Conservation (phyloP, 164 flowering plant species). For the Vitis labrusca region DNA sequence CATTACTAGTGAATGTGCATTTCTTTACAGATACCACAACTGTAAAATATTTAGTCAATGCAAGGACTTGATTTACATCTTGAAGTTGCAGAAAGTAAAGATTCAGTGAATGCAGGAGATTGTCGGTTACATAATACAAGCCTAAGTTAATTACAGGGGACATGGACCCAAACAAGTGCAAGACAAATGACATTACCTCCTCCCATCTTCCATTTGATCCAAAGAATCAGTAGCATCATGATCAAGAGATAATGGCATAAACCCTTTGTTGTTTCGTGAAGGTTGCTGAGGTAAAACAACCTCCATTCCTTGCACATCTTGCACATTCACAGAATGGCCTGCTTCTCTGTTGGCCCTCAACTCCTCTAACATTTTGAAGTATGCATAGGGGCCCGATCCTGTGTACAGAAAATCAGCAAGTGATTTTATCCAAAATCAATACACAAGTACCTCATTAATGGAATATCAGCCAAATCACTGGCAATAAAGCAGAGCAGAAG, state of each 20-base stretch:
- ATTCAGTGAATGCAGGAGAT: no score
- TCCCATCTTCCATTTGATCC: conserved; percentile 32
- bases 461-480: no score
- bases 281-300: conserved; percentile 13
- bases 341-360: conserved; percentile 14
- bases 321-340: conserved; percentile 10
- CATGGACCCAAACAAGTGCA: conserved; percentile 2
- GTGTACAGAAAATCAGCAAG: neutral
- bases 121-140: no score
- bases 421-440: neutral
- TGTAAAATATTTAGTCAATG: no score
- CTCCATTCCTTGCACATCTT: conserved; percentile 19
- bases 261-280: conserved; percentile 6
- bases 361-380: conserved; percentile 53
- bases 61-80: no score
- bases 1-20: no score
- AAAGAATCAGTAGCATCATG: conserved; percentile 1
- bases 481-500: no score
- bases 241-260: neutral
- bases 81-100: no score
- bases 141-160: neutral
- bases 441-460: neutral
- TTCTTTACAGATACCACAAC: no score
- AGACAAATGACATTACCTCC: conserved; percentile 17
- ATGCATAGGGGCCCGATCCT: conserved; percentile 77